These are phyloP conservation scores for Metschnikowia picachoensis DNA, from an alignment of 805 yeast species.

Conservation along the genomic window DNA sequence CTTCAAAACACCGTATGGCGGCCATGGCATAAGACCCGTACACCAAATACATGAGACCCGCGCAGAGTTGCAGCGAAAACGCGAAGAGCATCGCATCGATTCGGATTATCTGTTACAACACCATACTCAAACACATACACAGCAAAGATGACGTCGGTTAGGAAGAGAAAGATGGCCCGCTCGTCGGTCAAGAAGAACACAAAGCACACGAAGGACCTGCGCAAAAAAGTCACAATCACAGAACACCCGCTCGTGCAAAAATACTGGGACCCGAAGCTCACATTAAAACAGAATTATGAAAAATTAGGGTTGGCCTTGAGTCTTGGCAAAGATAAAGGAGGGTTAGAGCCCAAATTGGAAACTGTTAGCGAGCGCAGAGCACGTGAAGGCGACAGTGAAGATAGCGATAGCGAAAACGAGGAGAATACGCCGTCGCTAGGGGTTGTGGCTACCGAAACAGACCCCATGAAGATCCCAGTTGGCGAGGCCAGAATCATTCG, in stretches of 20 bases:
- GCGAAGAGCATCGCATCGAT: conserved; percentile 6
- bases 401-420: conserved; percentile 22
- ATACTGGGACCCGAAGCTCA: conserved; percentile 82
- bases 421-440: conserved; percentile 21
- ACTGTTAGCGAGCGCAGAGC: conserved; percentile 33
- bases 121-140: background rate
- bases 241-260: conserved; percentile 81
- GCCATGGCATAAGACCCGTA: background rate
- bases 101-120: background rate
- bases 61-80: background rate
- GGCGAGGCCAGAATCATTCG: conserved; percentile 77
- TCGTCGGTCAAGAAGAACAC: conserved; percentile 68
- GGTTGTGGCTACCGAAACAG: conserved; percentile 42
- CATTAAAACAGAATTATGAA: conserved; percentile 83
- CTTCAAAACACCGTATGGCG: too few species aligned
- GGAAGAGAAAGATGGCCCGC: conserved; percentile 80
- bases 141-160: conserved; percentile 58
- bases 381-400: conserved; percentile 1
- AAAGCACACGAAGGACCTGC: conserved; percentile 65
- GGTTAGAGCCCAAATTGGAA: conserved; percentile 59
- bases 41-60: background rate
- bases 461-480: conserved; percentile 61
- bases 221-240: conserved; percentile 59
- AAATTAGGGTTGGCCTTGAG: conserved; percentile 71
- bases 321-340: conserved; percentile 57